phyloP scores from a whole-genome alignment of 2,329 filamentous ascomycete genomes.

The Penicillium sp. region DNA sequence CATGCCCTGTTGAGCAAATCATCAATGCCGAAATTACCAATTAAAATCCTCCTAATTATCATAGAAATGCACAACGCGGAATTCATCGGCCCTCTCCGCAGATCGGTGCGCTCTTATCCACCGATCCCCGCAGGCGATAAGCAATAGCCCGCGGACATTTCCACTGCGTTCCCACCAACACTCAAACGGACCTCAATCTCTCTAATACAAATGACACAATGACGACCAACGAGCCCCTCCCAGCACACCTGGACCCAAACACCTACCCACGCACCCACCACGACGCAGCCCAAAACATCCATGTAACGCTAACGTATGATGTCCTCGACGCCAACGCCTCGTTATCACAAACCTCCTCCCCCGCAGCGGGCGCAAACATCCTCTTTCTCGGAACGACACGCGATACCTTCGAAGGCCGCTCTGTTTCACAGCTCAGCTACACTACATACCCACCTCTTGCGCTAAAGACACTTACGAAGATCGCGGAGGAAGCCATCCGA shows the following conservation, averaged over 20 bases:
- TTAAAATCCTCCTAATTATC: no score
- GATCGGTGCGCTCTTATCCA: conserved; percentile 17
- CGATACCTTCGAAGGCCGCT: conserved; percentile 43
- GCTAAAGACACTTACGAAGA: conserved; percentile 41
- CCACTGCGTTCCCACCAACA: neutral
- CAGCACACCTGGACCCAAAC: conserved; percentile 38
- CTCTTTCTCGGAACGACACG: conserved; percentile 51
- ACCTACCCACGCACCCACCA: conserved; percentile 43
- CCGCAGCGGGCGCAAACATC: conserved; percentile 47
- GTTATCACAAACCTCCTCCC: conserved; percentile 41
- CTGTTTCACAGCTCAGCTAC: conserved; percentile 48
- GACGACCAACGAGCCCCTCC: conserved; percentile 17
- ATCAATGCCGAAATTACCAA: neutral
- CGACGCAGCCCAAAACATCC: conserved; percentile 37
- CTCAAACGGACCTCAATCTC: neutral
- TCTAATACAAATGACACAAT: conserved; percentile 10
- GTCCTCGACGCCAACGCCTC: conserved; percentile 38
- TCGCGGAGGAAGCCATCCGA: conserved; percentile 50
- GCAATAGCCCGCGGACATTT: neutral
- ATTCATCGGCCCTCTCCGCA: conserved; percentile 14
- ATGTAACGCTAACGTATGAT: conserved; percentile 45
- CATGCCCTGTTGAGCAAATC: neutral
- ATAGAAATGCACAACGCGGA: neutral
- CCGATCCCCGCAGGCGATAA: conserved; percentile 27
- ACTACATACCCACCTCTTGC: conserved; percentile 45